Conservation (phyloP, 345 rosid genomes). For the Eucalyptus brandiana region DNA sequence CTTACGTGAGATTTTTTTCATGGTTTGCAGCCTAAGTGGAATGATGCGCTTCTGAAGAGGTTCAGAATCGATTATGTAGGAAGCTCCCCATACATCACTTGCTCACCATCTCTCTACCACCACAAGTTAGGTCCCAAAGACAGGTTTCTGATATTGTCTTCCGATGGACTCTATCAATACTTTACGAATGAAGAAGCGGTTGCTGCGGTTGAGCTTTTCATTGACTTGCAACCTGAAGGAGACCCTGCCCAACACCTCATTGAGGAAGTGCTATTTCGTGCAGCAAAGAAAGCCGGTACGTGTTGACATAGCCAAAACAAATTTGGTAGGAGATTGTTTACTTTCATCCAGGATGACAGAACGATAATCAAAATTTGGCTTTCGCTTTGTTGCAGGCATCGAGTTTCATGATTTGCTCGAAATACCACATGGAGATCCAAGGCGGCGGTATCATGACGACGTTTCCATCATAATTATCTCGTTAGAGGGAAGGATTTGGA, state of each 20-base stretch:
- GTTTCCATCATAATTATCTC: constrained; percentile 82
- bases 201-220: constrained; percentile 80
- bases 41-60: constrained; percentile 83
- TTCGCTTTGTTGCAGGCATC: constrained; percentile 39
- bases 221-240: constrained; percentile 84
- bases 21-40: constrained; percentile 79
- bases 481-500: constrained; percentile 94
- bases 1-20: not conserved
- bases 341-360: not conserved
- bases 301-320: not conserved
- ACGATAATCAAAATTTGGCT: not conserved
- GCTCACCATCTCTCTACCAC: constrained; percentile 77
- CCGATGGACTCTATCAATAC: constrained; percentile 94
- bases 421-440: constrained; percentile 86
- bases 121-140: constrained; percentile 80
- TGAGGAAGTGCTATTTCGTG: constrained; percentile 83
- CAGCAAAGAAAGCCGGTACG: constrained; percentile 96
- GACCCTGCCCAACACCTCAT: constrained; percentile 97
- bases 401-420: constrained; percentile 82
- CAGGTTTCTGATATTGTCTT: constrained; percentile 69
- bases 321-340: not conserved
- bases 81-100: constrained; percentile 62
- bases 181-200: constrained; percentile 92
- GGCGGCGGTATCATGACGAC: constrained; percentile 91
- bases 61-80: constrained; percentile 89